Base-by-base conservation (phyloP, 768 basidiomycete species). In the Coprinellus micaceus region DNA sequence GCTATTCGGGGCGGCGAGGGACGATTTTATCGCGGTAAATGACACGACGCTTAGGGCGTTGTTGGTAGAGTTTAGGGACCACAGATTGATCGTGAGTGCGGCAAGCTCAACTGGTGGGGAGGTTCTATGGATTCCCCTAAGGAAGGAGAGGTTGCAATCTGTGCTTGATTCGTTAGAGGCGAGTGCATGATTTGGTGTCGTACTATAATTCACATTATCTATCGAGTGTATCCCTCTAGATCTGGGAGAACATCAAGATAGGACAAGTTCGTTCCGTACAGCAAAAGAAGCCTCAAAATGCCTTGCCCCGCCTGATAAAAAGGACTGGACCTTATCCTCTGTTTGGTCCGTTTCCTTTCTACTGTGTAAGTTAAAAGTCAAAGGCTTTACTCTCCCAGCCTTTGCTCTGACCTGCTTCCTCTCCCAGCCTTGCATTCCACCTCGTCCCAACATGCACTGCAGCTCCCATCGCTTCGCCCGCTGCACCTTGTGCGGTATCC, bases 41-140 rank as follows among this genome's bases (percentile, higher is more conserved):
- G 94, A 95, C 62, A 89, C 87, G 3, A 84, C 93, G 36, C 76
- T 96, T 64, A 79, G 89, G 41, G 82, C 91, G 9, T 75, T 96
- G 30, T 73, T 98, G 51, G 86, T 86, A 12, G 97, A 98, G 70
- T 98, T 95, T 69, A 81, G 83, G 63, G 97, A 98, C 69, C 97
- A 99, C 61, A 84, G 83, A 2, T 67, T 98, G 66, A 83, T 98
- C n/a, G 75, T 91, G 39, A 69, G 73, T 28, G 69, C 75, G 9
- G 74, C 74, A 62, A 63, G 79, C 6, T 73, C 74, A 17, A 51
- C 56, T 58, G 68, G 78, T 30, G 77, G 79, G 53, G 84, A 92
- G 70, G 77, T 83, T 65, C 71, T 94, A 41, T 97, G 94, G 94
- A 91, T 97, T 62, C 91, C 92, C 1, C 63, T 98, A 63, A 77